Conservation (phyloP, 108 stramenopile genomes). For the Hondaea fermentalgiana region DNA sequence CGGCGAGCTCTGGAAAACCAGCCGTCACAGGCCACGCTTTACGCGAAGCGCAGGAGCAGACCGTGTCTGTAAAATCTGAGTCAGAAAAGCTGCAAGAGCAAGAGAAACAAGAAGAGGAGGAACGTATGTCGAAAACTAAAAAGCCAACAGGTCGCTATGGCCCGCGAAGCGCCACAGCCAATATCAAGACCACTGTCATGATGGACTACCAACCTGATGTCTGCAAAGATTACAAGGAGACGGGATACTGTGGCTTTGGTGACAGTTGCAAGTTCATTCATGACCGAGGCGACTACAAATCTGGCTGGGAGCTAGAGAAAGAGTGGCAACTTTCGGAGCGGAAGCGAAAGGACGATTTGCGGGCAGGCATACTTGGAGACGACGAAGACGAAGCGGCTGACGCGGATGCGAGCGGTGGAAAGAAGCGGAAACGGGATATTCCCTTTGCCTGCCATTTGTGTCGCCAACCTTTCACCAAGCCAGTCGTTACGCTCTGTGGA, state of each 20-base stretch:
- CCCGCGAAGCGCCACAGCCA: background rate
- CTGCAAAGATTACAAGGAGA: conserved; percentile 98
- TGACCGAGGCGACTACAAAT: conserved; percentile 82
- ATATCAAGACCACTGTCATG: background rate
- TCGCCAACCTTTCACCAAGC: conserved; percentile 71
- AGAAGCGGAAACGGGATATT: conserved; percentile 41
- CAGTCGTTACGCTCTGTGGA: conserved; percentile 77
- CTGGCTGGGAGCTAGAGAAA: conserved; percentile 86
- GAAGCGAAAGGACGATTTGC: conserved; percentile 48
- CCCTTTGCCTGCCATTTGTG: conserved; percentile 93
- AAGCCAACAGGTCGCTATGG: background rate
- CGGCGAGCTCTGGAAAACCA: no score
- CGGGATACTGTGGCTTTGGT: conserved; percentile 97
- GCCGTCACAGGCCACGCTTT: no score
- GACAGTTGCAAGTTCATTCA: conserved; percentile 96
- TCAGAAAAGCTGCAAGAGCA: no score
- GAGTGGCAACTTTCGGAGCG: conserved; percentile 85
- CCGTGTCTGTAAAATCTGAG: no score
- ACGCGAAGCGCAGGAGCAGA: no score
- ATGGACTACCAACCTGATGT: conserved; percentile 96
- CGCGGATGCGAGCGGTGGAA: conserved; percentile 14
- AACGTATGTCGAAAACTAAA: background rate
- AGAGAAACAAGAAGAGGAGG: no score
- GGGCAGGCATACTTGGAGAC: background rate
- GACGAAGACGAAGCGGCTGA: background rate